Conservation (phyloP, 2,329 filamentous ascomycete genomes). For the Drechslera avenae region DNA sequence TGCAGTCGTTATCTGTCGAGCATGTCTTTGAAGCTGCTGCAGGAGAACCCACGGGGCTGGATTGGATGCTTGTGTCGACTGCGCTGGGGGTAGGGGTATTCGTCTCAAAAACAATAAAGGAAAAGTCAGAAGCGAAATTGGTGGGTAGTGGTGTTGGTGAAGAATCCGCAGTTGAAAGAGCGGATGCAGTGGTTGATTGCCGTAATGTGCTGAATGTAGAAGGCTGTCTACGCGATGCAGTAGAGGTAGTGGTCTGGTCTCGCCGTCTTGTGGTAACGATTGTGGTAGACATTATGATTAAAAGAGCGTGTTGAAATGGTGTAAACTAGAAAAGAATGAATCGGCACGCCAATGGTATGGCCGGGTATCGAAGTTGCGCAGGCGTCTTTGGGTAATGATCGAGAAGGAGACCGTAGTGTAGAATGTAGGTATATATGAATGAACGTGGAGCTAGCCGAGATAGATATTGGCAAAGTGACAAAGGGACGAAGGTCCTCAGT, state of each 20-base stretch:
- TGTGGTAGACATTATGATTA: slow-evolving; percentile 40
- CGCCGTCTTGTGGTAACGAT: slow-evolving; percentile 11
- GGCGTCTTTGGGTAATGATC: slow-evolving; percentile 5
- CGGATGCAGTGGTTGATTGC: neutral
- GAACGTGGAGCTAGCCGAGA: slow-evolving; percentile 22
- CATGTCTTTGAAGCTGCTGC: slow-evolving; percentile 19
- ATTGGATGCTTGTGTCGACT: slow-evolving; percentile 8
- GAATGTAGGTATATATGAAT: slow-evolving; percentile 15
- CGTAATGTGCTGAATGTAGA: slow-evolving; percentile 6
- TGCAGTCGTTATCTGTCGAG: slow-evolving; percentile 29
- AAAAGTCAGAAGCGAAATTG: slow-evolving; percentile 9
- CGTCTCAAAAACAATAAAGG: slow-evolving; percentile 21
- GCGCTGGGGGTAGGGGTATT: slow-evolving; percentile 6
- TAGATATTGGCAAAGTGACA: slow-evolving; percentile 5
- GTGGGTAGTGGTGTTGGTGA: slow-evolving; percentile 8
- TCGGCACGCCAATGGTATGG: slow-evolving; percentile 9
- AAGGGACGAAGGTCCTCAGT: slow-evolving; percentile 20
- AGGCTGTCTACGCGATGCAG: slow-evolving; percentile 8
- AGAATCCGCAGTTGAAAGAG: slow-evolving; percentile 3
- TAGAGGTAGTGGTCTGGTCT: slow-evolving; percentile 11
- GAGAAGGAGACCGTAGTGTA: neutral
- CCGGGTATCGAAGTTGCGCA: slow-evolving; percentile 9
- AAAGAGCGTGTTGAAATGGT: slow-evolving; percentile 1
- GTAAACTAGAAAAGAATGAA: slow-evolving; percentile 6
- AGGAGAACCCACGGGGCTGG: slow-evolving; percentile 1